phyloP scores from a whole-genome alignment of 306 rosid species.

The Clitoria ternatea region DNA sequence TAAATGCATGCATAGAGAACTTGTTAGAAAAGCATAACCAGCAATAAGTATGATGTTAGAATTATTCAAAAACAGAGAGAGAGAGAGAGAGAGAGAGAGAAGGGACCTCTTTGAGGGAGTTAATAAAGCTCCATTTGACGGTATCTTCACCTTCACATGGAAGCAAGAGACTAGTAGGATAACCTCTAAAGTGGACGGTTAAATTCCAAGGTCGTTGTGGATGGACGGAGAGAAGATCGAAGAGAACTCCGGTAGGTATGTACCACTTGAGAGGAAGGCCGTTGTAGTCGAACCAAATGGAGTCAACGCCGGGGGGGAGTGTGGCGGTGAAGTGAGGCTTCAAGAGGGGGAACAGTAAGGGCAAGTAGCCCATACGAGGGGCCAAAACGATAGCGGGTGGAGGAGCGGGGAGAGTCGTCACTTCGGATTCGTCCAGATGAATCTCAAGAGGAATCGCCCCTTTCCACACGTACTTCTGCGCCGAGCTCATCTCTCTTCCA shows the following conservation, averaged over 20 bases:
- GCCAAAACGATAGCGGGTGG: slow-evolving; percentile 87
- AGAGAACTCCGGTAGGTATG: slow-evolving; percentile 95
- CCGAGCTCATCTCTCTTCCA: slow-evolving; percentile 43
- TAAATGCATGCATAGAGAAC: not conserved
- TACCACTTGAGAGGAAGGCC: slow-evolving; percentile 96
- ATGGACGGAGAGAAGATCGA: slow-evolving; percentile 82
- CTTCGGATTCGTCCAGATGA: slow-evolving; percentile 89
- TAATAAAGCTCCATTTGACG: slow-evolving; percentile 86
- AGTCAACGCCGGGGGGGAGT: slow-evolving; percentile 85
- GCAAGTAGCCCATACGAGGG: slow-evolving; percentile 85
- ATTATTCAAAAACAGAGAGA: not conserved
- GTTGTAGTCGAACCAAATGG: slow-evolving; percentile 91
- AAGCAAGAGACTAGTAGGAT: slow-evolving; percentile 64
- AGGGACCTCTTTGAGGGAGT: slow-evolving; percentile 92
- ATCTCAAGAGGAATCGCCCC: slow-evolving; percentile 86
- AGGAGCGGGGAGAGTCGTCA: slow-evolving; percentile 85
- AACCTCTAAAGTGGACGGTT: slow-evolving; percentile 90
- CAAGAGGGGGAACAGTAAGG: slow-evolving; percentile 65
- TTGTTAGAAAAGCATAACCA: not conserved
- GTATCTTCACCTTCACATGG: slow-evolving; percentile 95
- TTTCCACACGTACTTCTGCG: slow-evolving; percentile 69
- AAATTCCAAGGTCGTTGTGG: slow-evolving; percentile 97
- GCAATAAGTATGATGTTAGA: not conserved
- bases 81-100: not conserved
- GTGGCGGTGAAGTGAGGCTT: slow-evolving; percentile 75